Conservation (phyloP, 257 asterid species). For the Gentiana macrophylla region DNA sequence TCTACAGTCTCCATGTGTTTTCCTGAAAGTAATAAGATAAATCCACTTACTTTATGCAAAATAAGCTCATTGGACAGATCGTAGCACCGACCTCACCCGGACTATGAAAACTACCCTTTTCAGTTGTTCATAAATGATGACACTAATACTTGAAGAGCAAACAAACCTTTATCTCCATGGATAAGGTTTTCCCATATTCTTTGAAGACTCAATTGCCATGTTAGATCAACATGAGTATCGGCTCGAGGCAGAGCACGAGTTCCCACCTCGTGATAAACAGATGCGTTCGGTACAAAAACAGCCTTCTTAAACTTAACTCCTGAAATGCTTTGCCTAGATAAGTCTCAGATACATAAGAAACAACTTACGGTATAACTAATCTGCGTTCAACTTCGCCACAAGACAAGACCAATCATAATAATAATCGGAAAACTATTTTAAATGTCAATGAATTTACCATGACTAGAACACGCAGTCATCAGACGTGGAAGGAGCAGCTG, state of each 20-base stretch:
- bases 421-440: background rate
- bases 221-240: slow-evolving; percentile 67
- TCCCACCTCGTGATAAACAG: slow-evolving; percentile 86
- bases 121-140: background rate
- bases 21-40: slow-evolving; percentile 30
- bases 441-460: slow-evolving; percentile 43
- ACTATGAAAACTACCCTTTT: no score
- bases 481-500: slow-evolving; percentile 85
- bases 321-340: slow-evolving; percentile 22
- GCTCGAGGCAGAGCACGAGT: slow-evolving; percentile 29
- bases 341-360: background rate
- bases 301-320: slow-evolving; percentile 86
- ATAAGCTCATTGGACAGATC: no score
- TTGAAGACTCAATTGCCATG: slow-evolving; percentile 91
- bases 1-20: slow-evolving; percentile 45
- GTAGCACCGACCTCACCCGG: background rate
- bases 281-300: slow-evolving; percentile 79
- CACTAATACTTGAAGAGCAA: background rate
- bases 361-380: background rate
- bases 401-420: background rate
- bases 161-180: slow-evolving; percentile 47
- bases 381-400: background rate
- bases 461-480: slow-evolving; percentile 56
- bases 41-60: background rate
- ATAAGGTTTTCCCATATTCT: slow-evolving; percentile 72